A percentile compares a stretch with the other conserved stretches of the same genome.
Evolutionary conservation across 1,139 yeast species (phyloP).

Genomic region (Candida sojae): DNA sequence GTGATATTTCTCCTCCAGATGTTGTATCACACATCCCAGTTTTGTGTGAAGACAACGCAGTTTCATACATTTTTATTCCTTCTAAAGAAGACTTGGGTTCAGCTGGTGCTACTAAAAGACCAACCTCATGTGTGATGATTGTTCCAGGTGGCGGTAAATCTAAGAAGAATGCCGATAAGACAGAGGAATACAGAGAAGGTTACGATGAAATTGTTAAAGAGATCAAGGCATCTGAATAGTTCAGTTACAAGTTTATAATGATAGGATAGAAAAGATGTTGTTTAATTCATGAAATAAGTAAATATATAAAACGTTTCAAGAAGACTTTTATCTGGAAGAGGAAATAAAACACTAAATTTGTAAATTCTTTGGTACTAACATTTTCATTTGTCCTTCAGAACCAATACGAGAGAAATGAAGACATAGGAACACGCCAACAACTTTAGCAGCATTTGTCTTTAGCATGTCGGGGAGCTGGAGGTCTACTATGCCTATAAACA

Average conservation of each 20-base stretch:
- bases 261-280: background rate
- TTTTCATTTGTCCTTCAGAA: no score
- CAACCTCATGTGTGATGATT: constrained; percentile 96
- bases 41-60: constrained; percentile 89
- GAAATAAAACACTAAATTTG: no score
- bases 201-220: constrained; percentile 96
- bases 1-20: constrained; percentile 97
- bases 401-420: no score
- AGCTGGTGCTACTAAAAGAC: constrained; percentile 99
- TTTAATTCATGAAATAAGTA: background rate
- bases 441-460: no score
- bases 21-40: constrained; percentile 98
- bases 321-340: no score
- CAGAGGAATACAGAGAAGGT: constrained; percentile 87
- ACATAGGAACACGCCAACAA: no score
- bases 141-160: constrained; percentile 95
- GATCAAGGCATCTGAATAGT: constrained; percentile 48
- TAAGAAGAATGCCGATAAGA: constrained; percentile 75
- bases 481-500: no score
- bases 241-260: background rate
- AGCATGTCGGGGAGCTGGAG: no score
- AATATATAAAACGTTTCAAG: background rate
- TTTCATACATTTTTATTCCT: constrained; percentile 91
- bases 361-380: no score
- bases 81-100: constrained; percentile 97